Conservation (phyloP, 495 filamentous ascomycete species). For the Glarea lozoyensis region DNA sequence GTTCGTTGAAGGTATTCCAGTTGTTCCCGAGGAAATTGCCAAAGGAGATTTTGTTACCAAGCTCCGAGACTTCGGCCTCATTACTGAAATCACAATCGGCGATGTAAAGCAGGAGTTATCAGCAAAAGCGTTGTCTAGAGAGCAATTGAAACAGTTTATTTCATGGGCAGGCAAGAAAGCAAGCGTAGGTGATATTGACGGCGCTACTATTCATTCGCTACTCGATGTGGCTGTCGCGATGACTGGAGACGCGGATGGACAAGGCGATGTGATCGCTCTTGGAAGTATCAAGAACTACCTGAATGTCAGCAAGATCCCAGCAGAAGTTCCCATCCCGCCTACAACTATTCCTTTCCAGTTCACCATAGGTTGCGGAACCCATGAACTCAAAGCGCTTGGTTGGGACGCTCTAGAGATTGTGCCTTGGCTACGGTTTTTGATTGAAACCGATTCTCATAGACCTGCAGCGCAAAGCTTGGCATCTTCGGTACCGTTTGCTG, state of each 20-base stretch:
- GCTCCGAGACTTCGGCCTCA: conserved; percentile 66
- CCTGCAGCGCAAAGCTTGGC: conserved; percentile 52
- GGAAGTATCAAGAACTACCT: conserved; percentile 66
- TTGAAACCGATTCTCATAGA: conserved; percentile 43
- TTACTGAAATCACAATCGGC: conserved; percentile 74
- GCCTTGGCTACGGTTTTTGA: conserved; percentile 73
- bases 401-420: conserved; percentile 77
- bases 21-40: conserved; percentile 67
- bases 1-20: conserved; percentile 86
- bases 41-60: conserved; percentile 63
- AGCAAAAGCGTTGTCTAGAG: conserved; percentile 60
- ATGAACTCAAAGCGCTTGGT: conserved; percentile 64
- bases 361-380: conserved; percentile 32
- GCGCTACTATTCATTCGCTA: conserved; percentile 49
- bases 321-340: conserved; percentile 76
- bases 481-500: conserved; percentile 63
- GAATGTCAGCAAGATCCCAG: conserved; percentile 63
- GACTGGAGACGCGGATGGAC: conserved; percentile 49
- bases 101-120: conserved; percentile 80
- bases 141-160: conserved; percentile 72
- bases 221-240: conserved; percentile 75
- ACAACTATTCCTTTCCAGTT: conserved; percentile 74
- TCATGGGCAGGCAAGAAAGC: conserved; percentile 70
- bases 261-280: conserved; percentile 63
- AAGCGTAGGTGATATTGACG: conserved; percentile 56